phyloP scores from a whole-genome alignment of 2,329 filamentous ascomycete genomes.

The Stachybotrys elegans region DNA sequence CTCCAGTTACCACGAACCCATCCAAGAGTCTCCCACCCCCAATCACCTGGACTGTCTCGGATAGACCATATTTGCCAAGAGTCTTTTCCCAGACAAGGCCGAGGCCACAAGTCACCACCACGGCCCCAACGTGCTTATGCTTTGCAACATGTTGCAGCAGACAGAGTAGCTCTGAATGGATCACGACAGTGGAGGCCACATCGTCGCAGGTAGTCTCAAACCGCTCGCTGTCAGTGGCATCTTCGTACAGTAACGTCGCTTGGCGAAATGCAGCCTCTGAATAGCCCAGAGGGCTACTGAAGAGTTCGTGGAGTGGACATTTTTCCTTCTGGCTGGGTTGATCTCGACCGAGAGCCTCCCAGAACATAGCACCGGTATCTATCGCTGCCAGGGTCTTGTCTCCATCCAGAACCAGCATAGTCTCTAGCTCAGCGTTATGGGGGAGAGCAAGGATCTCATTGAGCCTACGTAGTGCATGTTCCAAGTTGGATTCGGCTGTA shows the following conservation, averaged over 20 bases:
- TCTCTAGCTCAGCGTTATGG: conserved; percentile 24
- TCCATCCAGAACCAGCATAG: conserved; percentile 50
- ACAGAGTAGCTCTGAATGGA: conserved; percentile 42
- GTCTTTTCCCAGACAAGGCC: conserved; percentile 50
- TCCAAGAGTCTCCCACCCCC: conserved; percentile 44
- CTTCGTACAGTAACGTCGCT: conserved; percentile 47
- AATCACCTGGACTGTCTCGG: conserved; percentile 40
- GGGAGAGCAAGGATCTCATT: conserved; percentile 23
- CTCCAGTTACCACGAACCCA: conserved; percentile 44
- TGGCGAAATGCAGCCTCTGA: conserved; percentile 51
- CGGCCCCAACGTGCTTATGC: conserved; percentile 32
- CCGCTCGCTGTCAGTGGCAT: conserved; percentile 24
- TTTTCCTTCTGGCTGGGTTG: neutral
- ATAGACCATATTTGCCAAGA: conserved; percentile 36
- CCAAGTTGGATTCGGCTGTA: conserved; percentile 31
- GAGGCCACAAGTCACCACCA: conserved; percentile 53
- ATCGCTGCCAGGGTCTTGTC: conserved; percentile 49
- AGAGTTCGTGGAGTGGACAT: conserved; percentile 37
- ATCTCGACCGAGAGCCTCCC: conserved; percentile 22
- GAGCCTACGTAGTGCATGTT: conserved; percentile 20
- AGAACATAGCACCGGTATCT: conserved; percentile 49
- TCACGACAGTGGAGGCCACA: conserved; percentile 32
- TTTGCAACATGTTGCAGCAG: conserved; percentile 31
- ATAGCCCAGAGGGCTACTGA: conserved; percentile 41
- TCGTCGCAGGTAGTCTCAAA: conserved; percentile 41